Evolutionary conservation across 768 basidiomycete species (phyloP).

Genomic region (Baorangia bicolor): DNA sequence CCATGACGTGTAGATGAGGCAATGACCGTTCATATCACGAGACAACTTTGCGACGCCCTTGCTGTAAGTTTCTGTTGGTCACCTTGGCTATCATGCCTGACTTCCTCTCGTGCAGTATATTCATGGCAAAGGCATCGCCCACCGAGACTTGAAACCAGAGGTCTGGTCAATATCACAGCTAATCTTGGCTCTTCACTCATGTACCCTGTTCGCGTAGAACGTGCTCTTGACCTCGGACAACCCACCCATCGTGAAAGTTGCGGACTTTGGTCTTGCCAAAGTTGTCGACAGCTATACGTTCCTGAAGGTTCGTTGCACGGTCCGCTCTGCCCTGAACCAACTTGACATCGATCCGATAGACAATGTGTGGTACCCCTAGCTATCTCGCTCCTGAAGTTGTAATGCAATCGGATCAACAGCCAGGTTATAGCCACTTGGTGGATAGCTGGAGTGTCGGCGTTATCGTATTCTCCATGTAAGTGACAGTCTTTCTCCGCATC

Average conservation of each 20-base stretch:
- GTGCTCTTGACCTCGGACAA: conserved; percentile 72
- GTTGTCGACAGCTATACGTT: conserved; percentile 78
- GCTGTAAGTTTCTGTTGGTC: conserved; percentile 44
- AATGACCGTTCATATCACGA: conserved; percentile 66
- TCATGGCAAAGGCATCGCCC: conserved; percentile 74
- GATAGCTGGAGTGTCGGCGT: conserved; percentile 98
- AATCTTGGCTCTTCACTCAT: conserved; percentile 6
- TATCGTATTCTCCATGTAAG: conserved; percentile 89
- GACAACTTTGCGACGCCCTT: conserved; percentile 80
- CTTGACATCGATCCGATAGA: conserved; percentile 40
- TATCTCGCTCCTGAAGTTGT: conserved; percentile 96
- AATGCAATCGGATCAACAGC: conserved; percentile 47
- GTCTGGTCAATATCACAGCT: conserved; percentile 30
- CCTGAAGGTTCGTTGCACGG: conserved; percentile 54
- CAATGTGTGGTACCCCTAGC: conserved; percentile 95
- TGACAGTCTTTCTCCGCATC: background rate
- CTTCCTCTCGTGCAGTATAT: conserved; percentile 46
- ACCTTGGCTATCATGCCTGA: conserved; percentile 1
- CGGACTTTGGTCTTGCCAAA: conserved; percentile 96
- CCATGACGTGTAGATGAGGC: conserved; percentile 44
- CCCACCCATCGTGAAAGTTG: conserved; percentile 81
- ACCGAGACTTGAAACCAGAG: conserved; percentile 94
- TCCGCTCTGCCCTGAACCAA: background rate
- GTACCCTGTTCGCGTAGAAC: conserved; percentile 47
- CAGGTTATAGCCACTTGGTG: conserved; percentile 83